Conservation (phyloP, 2,329 filamentous ascomycete species). For the Fusarium sp. region DNA sequence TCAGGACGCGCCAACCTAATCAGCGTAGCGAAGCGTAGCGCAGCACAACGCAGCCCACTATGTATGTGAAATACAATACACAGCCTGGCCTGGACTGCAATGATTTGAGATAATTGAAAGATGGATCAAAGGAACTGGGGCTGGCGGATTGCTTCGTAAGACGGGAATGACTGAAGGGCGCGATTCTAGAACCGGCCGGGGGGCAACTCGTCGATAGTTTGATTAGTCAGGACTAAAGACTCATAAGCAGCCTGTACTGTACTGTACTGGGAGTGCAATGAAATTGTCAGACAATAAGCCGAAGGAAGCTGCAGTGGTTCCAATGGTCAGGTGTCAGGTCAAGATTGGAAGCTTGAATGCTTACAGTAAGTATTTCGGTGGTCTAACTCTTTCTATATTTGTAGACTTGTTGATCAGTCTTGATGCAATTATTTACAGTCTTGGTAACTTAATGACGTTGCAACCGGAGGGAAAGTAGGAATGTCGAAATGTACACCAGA, state of each 20-base stretch:
- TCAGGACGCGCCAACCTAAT: not conserved
- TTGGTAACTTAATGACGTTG: not conserved
- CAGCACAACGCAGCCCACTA: not conserved
- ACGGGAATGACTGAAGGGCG: slow-evolving; percentile 15
- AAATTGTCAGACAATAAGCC: not conserved
- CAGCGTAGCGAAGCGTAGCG: slow-evolving; percentile 6
- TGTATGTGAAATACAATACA: not conserved
- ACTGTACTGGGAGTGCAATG: not conserved
- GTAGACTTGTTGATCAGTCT: not conserved
- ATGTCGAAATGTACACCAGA: not conserved
- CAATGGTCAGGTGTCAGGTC: not conserved
- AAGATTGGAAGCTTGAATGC: not conserved
- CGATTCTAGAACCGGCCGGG: slow-evolving; percentile 32
- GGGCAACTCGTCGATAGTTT: not conserved
- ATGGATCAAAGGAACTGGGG: not conserved
- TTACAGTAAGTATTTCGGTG: not conserved
- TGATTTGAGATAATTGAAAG: slow-evolving; percentile 31
- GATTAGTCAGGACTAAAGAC: slow-evolving; percentile 25
- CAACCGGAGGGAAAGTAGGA: not conserved
- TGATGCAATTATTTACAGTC: not conserved
- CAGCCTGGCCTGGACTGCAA: slow-evolving; percentile 4
- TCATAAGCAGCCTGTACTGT: not conserved
- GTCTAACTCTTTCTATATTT: not conserved
- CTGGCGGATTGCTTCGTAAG: slow-evolving; percentile 3
- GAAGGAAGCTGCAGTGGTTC: not conserved